Evolutionary conservation across 2,329 filamentous ascomycete species (phyloP), one percentile per base, ranked within the genome.

Genomic region (Chrysosporium keratinophilum): DNA sequence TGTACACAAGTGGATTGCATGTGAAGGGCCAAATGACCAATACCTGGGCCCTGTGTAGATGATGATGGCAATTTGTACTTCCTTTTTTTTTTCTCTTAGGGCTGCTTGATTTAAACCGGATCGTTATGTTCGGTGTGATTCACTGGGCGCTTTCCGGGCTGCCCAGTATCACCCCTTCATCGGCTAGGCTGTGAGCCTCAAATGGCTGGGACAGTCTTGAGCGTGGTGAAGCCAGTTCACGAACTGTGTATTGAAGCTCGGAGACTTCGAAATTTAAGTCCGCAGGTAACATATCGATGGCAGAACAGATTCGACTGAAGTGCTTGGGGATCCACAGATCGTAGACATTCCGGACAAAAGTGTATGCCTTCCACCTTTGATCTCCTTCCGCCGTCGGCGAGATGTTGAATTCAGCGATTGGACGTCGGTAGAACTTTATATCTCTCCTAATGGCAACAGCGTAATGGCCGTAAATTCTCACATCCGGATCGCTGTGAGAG

Each of bases 391-490:
- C 54, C 33, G 11, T 60, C 33, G 33, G 33, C 0, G 63, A 66
- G 47, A 74, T 69, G 55, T 52, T 15, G 52, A 71, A 72, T 0
- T 14, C 52, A 34, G 52, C 60, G 44, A 75, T 71, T 0, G 61
- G 61, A 56, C 74, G 64, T 17, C 69, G 68, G 63, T 72, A 71
- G 55, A 69, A 74, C 19, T 63, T 65, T 9, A 56, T 65, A 4
- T 66, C 56, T 1, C 64, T 60, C 9, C 58, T 60, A 28, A 63
- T 53, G 15, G 73, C 65, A 3, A 71, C 65, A 1, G 71, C 60
- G 52, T 74, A 75, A 52, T 74, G 63, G 19, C 69, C 68, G 55
- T 71, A 73, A 34, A 75, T 74, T n/a, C 65, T 56, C 5, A 71
- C 68, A 0, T 56, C 58, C 2, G 39, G 3, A 34, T 67, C 40